Conservation (phyloP, 192 early-diverging fungal species). For the Umbelopsis vinacea region DNA sequence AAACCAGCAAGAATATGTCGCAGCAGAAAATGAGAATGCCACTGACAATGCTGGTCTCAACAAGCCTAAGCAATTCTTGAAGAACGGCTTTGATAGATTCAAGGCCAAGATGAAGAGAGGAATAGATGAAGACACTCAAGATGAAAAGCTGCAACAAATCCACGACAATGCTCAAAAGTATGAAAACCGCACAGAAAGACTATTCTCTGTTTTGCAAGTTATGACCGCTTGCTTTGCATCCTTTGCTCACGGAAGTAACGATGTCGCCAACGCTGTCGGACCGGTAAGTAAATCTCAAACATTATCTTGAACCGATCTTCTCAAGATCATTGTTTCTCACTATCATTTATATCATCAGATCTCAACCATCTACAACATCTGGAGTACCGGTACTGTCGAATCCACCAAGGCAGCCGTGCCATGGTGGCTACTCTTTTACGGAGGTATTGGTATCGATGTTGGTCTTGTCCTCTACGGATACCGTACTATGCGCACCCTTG, state of each 20-base stretch:
- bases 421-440: constrained; percentile 76
- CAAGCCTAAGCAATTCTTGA: background rate
- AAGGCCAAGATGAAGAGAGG: constrained; percentile 33
- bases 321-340: background rate
- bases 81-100: constrained; percentile 22
- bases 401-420: constrained; percentile 64
- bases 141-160: constrained; percentile 49
- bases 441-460: constrained; percentile 75
- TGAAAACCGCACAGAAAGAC: constrained; percentile 74
- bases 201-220: constrained; percentile 85
- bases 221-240: constrained; percentile 82
- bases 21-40: background rate
- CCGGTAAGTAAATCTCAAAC: constrained; percentile 39
- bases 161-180: constrained; percentile 71
- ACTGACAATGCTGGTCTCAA: constrained; percentile 10
- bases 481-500: constrained; percentile 76
- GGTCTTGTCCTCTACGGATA: constrained; percentile 79
- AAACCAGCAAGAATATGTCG: constrained; percentile 4
- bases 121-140: constrained; percentile 22
- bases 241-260: constrained; percentile 86
- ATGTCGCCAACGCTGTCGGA: constrained; percentile 86
- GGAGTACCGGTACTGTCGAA: constrained; percentile 54
- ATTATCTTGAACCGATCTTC: background rate
- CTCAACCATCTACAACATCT: constrained; percentile 74
- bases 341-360: constrained; percentile 27